Conservation (phyloP, 345 rosid genomes). For the Trapa incisa region DNA sequence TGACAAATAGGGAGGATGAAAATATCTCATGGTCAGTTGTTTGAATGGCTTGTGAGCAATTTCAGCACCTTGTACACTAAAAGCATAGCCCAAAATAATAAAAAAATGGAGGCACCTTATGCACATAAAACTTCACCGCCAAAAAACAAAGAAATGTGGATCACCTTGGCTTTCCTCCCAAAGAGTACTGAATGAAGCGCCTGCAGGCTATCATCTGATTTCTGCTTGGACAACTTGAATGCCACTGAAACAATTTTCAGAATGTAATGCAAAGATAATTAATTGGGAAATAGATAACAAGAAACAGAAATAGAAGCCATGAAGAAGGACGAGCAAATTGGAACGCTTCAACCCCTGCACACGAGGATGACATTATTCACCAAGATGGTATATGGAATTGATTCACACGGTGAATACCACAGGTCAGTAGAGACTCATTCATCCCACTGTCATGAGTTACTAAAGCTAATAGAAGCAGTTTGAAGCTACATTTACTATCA, state of each 20-base stretch:
- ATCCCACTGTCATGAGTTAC: background rate
- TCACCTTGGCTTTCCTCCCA: conserved; percentile 97
- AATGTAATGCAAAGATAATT: background rate
- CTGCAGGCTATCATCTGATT: conserved; percentile 74
- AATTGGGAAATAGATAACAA: background rate
- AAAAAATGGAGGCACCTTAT: background rate
- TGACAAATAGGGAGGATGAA: background rate
- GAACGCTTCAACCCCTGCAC: no score
- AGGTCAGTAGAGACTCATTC: background rate
- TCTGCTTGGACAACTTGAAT: conserved; percentile 89
- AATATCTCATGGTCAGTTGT: background rate
- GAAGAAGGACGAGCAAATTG: background rate
- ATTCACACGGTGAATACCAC: background rate
- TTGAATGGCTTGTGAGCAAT: no score
- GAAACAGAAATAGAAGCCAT: background rate
- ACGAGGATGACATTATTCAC: no score
- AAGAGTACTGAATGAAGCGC: conserved; percentile 64
- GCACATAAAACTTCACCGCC: background rate
- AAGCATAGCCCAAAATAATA: background rate
- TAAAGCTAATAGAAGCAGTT: no score
- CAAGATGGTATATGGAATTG: background rate
- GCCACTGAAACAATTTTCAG: conserved; percentile 56
- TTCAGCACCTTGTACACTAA: no score
- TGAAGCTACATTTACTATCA: background rate
- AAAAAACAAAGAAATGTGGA: background rate